phyloP scores from a whole-genome alignment of 257 asterid species.

The Solanum chmielewskii region DNA sequence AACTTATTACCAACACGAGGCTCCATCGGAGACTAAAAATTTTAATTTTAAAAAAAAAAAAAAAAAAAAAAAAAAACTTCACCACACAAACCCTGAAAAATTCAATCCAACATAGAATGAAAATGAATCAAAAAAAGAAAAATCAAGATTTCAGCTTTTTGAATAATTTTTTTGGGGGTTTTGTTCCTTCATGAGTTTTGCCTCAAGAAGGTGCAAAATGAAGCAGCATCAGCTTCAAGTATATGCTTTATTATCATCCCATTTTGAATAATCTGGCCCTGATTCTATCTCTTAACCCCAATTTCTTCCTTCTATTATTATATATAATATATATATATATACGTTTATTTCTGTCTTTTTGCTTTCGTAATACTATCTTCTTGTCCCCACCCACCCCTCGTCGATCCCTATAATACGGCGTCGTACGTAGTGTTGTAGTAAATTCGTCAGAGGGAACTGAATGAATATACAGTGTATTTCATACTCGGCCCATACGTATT shows the following conservation, averaged over 20 bases:
- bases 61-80: background rate
- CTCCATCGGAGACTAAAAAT: slow-evolving; percentile 30
- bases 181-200: background rate
- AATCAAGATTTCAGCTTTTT: background rate
- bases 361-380: background rate
- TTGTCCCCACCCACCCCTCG: background rate
- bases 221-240: background rate
- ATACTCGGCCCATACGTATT: background rate
- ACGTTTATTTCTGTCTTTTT: background rate
- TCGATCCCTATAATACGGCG: background rate
- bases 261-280: background rate
- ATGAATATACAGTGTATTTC: background rate
- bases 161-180: background rate
- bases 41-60: background rate
- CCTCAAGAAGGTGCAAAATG: background rate
- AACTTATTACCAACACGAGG: slow-evolving; percentile 60
- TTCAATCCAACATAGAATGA: background rate
- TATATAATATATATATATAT: background rate
- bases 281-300: background rate
- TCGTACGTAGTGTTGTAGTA: background rate
- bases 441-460: background rate
- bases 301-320: background rate
- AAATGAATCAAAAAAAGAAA: background rate
- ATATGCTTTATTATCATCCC: background rate
- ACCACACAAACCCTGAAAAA: background rate